Evolutionary conservation across 2,329 filamentous ascomycete species (phyloP).

Genomic region (Colletotrichum eremochloae): DNA sequence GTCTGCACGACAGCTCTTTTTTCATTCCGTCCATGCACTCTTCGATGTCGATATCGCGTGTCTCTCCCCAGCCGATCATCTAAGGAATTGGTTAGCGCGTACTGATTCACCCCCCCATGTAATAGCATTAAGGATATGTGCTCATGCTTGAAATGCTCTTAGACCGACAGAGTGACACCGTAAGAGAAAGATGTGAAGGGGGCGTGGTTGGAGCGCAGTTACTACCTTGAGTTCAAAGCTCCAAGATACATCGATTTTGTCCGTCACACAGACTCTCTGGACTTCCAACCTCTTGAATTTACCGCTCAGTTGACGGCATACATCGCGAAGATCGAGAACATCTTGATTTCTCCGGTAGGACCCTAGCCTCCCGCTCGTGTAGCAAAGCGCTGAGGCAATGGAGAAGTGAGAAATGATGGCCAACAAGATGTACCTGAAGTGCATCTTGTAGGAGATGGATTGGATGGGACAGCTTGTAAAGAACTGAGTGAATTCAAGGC

Average conservation of each 20-base stretch:
- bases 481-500: neutral
- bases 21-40: conserved; percentile 4
- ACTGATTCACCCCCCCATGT: neutral
- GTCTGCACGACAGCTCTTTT: neutral
- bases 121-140: neutral
- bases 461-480: neutral
- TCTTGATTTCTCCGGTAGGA: neutral
- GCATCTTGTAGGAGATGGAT: neutral
- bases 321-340: neutral
- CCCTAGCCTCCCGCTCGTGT: neutral
- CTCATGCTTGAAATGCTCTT: neutral
- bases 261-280: neutral
- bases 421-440: neutral
- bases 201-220: too few relatives aligned
- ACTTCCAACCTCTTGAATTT: neutral
- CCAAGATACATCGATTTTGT: neutral
- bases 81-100: neutral
- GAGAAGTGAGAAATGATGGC: neutral
- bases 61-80: neutral
- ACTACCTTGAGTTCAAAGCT: conserved; percentile 3
- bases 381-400: neutral
- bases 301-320: neutral
- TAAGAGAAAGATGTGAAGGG: too few relatives aligned
- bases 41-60: neutral
- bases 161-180: too few relatives aligned